A percentile compares a stretch with the other conserved stretches of the same genome.
Evolutionary conservation across 106 monocot genomes (phyloP).

Genomic region (Cymbidium sinense): DNA sequence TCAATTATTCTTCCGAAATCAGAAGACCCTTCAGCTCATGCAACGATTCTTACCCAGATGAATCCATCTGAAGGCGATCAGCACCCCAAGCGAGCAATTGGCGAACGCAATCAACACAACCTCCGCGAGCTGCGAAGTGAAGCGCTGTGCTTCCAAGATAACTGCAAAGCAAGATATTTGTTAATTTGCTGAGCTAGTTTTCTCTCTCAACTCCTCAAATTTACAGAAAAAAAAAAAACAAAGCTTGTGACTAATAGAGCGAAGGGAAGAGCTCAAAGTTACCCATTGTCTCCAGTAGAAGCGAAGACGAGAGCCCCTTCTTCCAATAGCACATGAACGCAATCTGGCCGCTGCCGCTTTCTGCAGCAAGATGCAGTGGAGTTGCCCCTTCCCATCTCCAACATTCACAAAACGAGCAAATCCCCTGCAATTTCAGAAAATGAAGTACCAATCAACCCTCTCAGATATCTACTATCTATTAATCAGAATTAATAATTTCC

Average conservation of each 20-base stretch:
- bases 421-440: conserved; percentile 44
- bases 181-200: too few species aligned
- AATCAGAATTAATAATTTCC: too few species aligned
- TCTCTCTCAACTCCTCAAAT: background rate
- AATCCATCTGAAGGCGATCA: conserved; percentile 81
- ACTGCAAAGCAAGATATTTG: conserved; percentile 27
- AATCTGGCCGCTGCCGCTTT: conserved; percentile 43
- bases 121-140: conserved; percentile 85
- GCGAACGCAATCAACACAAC: conserved; percentile 75
- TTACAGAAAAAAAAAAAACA: background rate
- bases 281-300: conserved; percentile 67
- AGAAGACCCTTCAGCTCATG: too few species aligned
- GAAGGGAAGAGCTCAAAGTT: background rate
- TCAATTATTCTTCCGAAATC: background rate
- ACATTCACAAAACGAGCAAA: conserved; percentile 94
- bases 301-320: conserved; percentile 86
- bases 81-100: conserved; percentile 92
- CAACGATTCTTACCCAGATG: conserved; percentile 52
- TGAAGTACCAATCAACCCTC: too few species aligned
- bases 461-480: too few species aligned
- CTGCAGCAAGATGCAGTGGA: conserved; percentile 82
- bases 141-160: conserved; percentile 87
- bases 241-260: too few species aligned
- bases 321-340: conserved; percentile 65
- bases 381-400: conserved; percentile 70